Evolutionary conservation across 2,329 filamentous ascomycete species (phyloP), one percentile per base, ranked within the genome.

Genomic region (Calycina herbarum): DNA sequence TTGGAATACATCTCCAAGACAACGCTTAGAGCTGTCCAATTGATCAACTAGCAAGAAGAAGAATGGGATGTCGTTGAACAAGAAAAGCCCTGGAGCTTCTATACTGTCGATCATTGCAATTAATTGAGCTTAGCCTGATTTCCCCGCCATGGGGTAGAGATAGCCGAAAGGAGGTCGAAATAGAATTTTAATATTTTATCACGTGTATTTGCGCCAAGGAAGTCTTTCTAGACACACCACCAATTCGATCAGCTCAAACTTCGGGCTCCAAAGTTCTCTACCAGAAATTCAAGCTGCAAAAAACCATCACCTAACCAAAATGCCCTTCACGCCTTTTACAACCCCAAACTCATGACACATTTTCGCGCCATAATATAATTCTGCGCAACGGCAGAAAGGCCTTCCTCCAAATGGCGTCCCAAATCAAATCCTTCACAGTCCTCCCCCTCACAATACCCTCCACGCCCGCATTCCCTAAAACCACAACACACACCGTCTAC

Each of bases 401-500:
- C 8, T 13, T 24, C 24, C 13, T 20, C 17, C n/a, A 48, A 7
- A 70, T 64, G 8, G 71, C 70, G 65, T 71, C 72, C 3, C 61
- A 68, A 66, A 73, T 75, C 6, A 71, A 68, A 8, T 70, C 74
- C 38, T 77, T 74, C 61, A 67, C 72, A 7, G 62, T 75, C 35
- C 73, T 77, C 20, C 73, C 72, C 5, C 61, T 77, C 58, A 63
- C 68, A 24, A 69, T 77, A n/a, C 74, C 74, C 15, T 61, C 69
- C 3, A 78, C 84, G n/a, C 79, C 87, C 0, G 86, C 90, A 1
- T 91, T 85, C 66, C 85, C 88, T 29, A 78, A 82, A 54, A 78
- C 84, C 56, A 59, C 88, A 65, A 86, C 86, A 60, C 95, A 98
- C 80, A 92, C 94, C 78, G 82, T 98, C 73, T 97, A 97, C 80